Base-by-base conservation (phyloP, 768 basidiomycete genomes). In the Auriscalpium microsporum region DNA sequence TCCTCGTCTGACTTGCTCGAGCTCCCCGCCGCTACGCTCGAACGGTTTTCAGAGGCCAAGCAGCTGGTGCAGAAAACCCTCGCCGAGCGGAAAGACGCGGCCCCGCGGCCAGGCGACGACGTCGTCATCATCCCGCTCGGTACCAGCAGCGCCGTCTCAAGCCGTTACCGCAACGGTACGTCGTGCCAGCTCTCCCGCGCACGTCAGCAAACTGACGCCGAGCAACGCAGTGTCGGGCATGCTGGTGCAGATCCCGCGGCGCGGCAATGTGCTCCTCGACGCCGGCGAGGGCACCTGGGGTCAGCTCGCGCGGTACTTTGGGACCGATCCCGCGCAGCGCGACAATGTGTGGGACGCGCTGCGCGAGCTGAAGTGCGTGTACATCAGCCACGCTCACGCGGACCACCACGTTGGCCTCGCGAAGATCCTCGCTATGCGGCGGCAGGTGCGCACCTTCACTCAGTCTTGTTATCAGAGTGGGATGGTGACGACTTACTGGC, bases 281-380 rank as follows among this genome's bases (percentile, higher is more conserved):
- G 79, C 79, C 0, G 95, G 95, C 0, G 95, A 98, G 71, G 94
- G 93, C 0, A 93, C 94, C 0, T 87, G 86, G 78, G 94, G 94
- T 1, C 95, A 97, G 64, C 76, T 97, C 4, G 75, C 76, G 3
- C 78, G 95, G 4, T 79, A 84, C 48, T 94, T 85, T 64, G 93
- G 93, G 1, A 64, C 72, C 16, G 74, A 78, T 37, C 64, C 62
- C 4, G 57, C 63, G 1, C 63, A 64, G 4, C 56, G 68, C 1
- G 59, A 64, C 10, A 75, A 74, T 53, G 81, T 80, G 3, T 80
- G 80, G 75, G 65, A 81, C 11, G 74, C 85, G 13, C 72, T 94
- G 51, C 73, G 83, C n/a, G 73, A 86, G 50, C 68, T 94, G 11
- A 86, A 80, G 63, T 83, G 89, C 65, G 78, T 98, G 38, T 96